Percentiles rank a stretch among this genome's conserved stretches.
These are phyloP conservation scores for Rhizopogon sp. DNA, from an alignment of 768 basidiomycete species.

Conservation along the genomic window DNA sequence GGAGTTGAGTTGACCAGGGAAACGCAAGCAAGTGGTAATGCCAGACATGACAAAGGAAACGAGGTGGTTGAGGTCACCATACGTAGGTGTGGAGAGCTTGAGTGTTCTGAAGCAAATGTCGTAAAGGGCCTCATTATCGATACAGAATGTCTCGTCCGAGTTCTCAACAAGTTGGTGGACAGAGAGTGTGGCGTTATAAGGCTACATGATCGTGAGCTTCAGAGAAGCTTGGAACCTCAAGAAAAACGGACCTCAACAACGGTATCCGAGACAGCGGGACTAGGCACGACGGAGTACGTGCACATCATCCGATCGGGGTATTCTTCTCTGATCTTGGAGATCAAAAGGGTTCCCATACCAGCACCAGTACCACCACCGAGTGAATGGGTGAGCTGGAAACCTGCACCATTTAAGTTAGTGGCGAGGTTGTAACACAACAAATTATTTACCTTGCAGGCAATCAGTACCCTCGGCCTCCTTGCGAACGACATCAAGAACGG, in stretches of 20 bases:
- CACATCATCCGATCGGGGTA: conserved; percentile 99
- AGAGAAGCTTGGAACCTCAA: background rate
- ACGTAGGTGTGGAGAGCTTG: conserved; percentile 92
- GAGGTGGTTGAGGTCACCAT: conserved; percentile 96
- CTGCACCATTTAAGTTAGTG: conserved; percentile 30
- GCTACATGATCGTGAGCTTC: conserved; percentile 38
- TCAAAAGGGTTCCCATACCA: conserved; percentile 98
- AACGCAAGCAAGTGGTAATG: conserved; percentile 97
- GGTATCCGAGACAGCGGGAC: conserved; percentile 97
- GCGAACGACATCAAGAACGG: conserved; percentile 95
- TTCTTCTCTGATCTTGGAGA: conserved; percentile 98
- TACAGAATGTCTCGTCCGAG: conserved; percentile 99
- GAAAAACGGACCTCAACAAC: conserved; percentile 74
- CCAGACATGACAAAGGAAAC: conserved; percentile 99
- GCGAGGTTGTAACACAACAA: background rate
- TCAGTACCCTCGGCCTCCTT: conserved; percentile 98
- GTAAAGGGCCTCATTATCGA: conserved; percentile 98
- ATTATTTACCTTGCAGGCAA: conserved; percentile 87
- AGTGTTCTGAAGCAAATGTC: conserved; percentile 99
- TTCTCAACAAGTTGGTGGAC: conserved; percentile 99
- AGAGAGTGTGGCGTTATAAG: conserved; percentile 97
- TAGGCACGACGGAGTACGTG: conserved; percentile 97
- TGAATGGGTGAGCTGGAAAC: conserved; percentile 99
- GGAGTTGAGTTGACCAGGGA: conserved; percentile 99
- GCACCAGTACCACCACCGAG: conserved; percentile 99